Evolutionary conservation across 1,284 basidiomycete genomes (phyloP).

Genomic region (Earliella scabrosa): DNA sequence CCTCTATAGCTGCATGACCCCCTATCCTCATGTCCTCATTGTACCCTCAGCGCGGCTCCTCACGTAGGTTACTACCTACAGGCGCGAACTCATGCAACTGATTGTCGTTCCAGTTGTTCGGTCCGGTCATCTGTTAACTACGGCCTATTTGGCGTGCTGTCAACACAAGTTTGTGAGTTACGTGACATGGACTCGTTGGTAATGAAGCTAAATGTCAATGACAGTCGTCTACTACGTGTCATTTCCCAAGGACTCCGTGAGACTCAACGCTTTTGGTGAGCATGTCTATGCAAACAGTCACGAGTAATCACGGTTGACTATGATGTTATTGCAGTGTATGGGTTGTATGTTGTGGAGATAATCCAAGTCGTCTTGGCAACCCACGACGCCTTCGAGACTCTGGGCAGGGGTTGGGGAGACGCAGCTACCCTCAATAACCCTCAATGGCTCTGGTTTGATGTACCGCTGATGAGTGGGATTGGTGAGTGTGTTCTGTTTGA

Average conservation of each 20-base stretch:
- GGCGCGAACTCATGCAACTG: neutral
- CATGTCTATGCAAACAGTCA: no score
- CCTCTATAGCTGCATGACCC: neutral
- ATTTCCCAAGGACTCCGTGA: neutral
- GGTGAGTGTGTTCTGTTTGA: slow-evolving; percentile 16
- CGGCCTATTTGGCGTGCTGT: slow-evolving; percentile 4
- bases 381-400: slow-evolving; percentile 28
- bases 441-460: slow-evolving; percentile 28
- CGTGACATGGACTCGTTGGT: neutral
- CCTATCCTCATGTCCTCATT: neutral
- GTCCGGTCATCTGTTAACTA: slow-evolving; percentile 12
- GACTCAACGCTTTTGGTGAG: neutral
- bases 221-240: neutral
- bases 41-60: neutral
- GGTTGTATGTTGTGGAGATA: slow-evolving; percentile 27
- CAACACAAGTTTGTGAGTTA: slow-evolving; percentile 5
- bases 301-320: neutral
- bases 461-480: slow-evolving; percentile 29
- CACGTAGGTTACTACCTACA: neutral
- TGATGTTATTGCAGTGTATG: neutral
- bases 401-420: slow-evolving; percentile 34
- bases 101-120: neutral
- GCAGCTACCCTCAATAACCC: slow-evolving; percentile 7
- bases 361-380: slow-evolving; percentile 29
- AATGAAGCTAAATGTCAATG: neutral